A percentile compares a stretch with the other conserved stretches of the same genome.
phyloP scores from a whole-genome alignment of 2,329 filamentous ascomycete genomes.

The Phoma sp. region DNA sequence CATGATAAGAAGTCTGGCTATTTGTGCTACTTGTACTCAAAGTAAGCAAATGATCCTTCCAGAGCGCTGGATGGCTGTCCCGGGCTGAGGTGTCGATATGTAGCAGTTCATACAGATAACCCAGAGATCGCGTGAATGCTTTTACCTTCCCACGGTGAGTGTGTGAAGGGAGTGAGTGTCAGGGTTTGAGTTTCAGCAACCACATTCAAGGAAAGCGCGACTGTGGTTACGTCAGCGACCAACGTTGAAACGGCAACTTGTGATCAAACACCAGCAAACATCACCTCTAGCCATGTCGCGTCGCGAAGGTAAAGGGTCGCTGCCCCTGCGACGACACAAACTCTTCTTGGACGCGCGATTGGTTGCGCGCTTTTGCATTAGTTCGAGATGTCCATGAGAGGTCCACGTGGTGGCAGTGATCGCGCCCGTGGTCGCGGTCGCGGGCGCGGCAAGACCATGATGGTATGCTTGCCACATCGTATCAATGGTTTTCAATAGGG shows the following conservation, averaged over 20 bases:
- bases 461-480: constrained; percentile 11
- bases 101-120: no score
- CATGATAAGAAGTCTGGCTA: no score
- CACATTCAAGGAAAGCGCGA: background rate
- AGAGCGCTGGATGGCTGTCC: no score
- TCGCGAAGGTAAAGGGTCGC: constrained; percentile 10
- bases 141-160: no score
- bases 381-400: constrained; percentile 33
- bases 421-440: constrained; percentile 14
- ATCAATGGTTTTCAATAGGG: background rate
- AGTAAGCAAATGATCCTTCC: no score
- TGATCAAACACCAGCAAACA: background rate
- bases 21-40: no score
- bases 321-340: background rate
- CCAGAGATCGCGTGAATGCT: no score
- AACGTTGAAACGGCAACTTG: background rate
- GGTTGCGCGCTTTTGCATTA: background rate
- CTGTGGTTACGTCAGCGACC: constrained; percentile 11
- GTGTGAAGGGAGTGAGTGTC: no score
- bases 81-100: no score
- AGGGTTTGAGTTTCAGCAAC: no score
- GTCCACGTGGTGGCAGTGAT: constrained; percentile 12
- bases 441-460: constrained; percentile 26
- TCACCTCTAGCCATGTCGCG: constrained; percentile 17
- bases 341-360: background rate